phyloP scores from a whole-genome alignment of 208 protist genomes.

The Spongospora subterranea region DNA sequence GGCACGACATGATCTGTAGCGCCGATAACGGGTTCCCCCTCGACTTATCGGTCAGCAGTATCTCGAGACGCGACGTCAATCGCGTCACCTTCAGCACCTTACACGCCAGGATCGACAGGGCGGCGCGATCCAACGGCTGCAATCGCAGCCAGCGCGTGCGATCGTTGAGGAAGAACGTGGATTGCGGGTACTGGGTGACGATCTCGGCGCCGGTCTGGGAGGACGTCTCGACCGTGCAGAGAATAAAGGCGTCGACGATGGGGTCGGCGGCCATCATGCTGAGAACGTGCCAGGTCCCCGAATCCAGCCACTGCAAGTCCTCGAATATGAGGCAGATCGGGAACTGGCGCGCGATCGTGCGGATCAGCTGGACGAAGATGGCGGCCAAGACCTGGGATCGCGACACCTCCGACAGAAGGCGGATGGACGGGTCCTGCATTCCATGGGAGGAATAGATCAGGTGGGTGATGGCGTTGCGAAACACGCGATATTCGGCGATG shows the following conservation, averaged over 20 bases:
- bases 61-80: background rate
- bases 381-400: constrained; percentile 8
- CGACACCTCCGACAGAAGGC: constrained; percentile 10
- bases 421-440: background rate
- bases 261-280: background rate
- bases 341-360: background rate
- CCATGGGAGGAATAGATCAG: background rate
- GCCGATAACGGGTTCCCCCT: background rate
- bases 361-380: background rate
- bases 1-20: background rate
- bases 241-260: background rate
- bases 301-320: constrained; percentile 33
- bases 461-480: constrained; percentile 2
- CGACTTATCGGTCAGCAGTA: constrained; percentile 13
- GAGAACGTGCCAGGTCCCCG: constrained; percentile 50
- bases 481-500: background rate
- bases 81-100: background rate
- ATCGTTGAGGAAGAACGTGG: background rate
- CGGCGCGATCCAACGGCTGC: background rate
- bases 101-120: background rate
- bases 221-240: background rate
- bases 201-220: background rate
- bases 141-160: background rate
- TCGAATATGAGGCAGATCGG: background rate
- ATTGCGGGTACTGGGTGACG: background rate